Conservation (phyloP, 176 grass and related monocot species). For the Carex scoparia region DNA sequence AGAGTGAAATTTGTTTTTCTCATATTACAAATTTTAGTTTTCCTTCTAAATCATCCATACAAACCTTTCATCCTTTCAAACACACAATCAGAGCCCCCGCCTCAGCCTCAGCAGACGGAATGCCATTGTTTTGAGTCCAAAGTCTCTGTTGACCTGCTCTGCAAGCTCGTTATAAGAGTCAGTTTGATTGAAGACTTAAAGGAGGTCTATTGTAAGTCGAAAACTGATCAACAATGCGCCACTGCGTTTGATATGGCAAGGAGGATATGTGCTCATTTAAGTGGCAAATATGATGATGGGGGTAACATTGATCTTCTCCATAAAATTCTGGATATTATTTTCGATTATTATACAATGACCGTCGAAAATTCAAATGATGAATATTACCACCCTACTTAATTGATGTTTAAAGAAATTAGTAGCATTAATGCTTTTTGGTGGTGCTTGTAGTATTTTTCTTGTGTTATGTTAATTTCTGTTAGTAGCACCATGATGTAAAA, state of each 20-base stretch:
- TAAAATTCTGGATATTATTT: neutral
- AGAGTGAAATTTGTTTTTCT: too few relatives aligned
- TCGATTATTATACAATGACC: neutral
- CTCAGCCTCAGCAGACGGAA: neutral
- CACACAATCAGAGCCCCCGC: neutral
- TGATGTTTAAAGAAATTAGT: neutral
- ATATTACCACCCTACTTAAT: neutral
- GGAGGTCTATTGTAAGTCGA: neutral
- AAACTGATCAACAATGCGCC: neutral
- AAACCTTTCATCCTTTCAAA: neutral
- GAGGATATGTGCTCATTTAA: neutral
- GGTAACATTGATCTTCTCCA: neutral
- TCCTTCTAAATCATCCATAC: neutral
- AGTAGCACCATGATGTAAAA: too few relatives aligned
- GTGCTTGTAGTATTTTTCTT: too few relatives aligned
- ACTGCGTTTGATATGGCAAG: neutral
- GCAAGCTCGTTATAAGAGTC: neutral
- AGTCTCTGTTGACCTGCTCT: neutral
- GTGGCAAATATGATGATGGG: neutral
- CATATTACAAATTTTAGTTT: neutral
- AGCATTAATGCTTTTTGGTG: too few relatives aligned
- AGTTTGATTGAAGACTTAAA: neutral
- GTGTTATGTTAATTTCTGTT: too few relatives aligned
- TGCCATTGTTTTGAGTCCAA: neutral
- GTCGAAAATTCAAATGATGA: neutral